Percentiles rank a stretch among this genome's conserved stretches.
These are phyloP conservation scores for Ustilago sp. DNA, from an alignment of 1,284 basidiomycete genomes.

Conservation along the genomic window DNA sequence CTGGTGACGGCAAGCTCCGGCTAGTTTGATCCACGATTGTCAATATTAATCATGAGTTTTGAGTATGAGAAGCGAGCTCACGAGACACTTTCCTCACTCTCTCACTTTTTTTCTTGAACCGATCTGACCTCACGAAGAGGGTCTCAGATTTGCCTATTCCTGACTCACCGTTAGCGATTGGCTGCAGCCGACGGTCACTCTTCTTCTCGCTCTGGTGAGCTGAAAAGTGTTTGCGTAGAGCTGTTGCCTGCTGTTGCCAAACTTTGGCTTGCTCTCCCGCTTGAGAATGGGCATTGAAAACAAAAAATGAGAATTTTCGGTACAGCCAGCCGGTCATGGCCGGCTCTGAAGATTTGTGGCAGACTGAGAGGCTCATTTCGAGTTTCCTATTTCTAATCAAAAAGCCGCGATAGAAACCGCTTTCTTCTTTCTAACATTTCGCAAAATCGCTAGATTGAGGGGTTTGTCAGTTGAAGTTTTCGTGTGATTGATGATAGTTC, in stretches of 20 bases:
- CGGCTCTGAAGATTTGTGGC: neutral
- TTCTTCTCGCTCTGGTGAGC: neutral
- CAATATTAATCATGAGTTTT: neutral
- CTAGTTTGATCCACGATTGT: slow-evolving; percentile 2
- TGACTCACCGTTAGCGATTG: neutral
- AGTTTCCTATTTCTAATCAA: slow-evolving; percentile 27
- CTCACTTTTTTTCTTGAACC: neutral
- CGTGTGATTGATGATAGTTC: too few relatives aligned
- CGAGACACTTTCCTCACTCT: slow-evolving; percentile 14
- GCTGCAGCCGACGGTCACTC: slow-evolving; percentile 5
- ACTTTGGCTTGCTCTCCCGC: neutral
- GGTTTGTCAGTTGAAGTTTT: too few relatives aligned
- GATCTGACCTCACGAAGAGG: slow-evolving; percentile 5
- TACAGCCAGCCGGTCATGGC: slow-evolving; percentile 4
- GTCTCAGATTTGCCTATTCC: slow-evolving; percentile 4
- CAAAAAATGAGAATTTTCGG: neutral
- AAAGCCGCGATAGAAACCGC: neutral
- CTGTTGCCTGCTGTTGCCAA: neutral
- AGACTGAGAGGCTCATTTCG: neutral
- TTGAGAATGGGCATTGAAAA: neutral
- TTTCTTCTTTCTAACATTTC: slow-evolving; percentile 2
- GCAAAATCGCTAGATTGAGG: neutral
- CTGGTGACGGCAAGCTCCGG: slow-evolving; percentile 1
- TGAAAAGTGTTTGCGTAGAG: slow-evolving; percentile 3
- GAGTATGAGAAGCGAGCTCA: slow-evolving; percentile 15